Conservation (phyloP, 2,329 filamentous ascomycete species). For the Eutypa lata region DNA sequence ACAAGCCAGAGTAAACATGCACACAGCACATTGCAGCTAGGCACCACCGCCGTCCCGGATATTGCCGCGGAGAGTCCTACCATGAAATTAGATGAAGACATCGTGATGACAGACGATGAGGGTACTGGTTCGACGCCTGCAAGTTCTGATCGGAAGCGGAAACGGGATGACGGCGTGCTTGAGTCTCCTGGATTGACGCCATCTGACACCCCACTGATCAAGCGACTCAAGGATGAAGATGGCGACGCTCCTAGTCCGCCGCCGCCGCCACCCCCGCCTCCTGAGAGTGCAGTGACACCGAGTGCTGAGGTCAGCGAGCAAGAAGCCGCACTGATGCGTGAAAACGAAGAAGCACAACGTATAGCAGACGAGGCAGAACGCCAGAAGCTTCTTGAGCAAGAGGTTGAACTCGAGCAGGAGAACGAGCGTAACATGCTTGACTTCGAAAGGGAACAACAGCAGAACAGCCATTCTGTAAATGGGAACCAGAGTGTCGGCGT, state of each 20-base stretch:
- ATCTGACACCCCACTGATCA: constrained; percentile 54
- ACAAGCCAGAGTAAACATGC: constrained; percentile 35
- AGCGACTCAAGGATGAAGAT: constrained; percentile 49
- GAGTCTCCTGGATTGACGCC: constrained; percentile 46
- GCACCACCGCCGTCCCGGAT: constrained; percentile 17
- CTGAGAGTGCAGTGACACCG: constrained; percentile 33
- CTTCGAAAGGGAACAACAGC: constrained; percentile 31
- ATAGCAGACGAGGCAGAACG: constrained; percentile 45
- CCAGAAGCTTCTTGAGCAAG: constrained; percentile 29
- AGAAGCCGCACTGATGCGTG: constrained; percentile 47
- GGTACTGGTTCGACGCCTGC: constrained; percentile 40
- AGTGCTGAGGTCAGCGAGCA: constrained; percentile 43
- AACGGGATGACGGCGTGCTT: constrained; percentile 47
- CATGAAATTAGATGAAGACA: constrained; percentile 29
- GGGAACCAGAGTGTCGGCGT: constrained; percentile 6
- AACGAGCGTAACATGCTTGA: constrained; percentile 37
- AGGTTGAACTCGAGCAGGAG: constrained; percentile 33
- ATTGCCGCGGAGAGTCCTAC: constrained; percentile 17
- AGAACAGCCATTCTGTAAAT: constrained; percentile 22
- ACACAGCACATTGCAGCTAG: constrained; percentile 21
- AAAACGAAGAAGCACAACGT: constrained; percentile 54
- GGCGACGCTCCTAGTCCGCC: constrained; percentile 31
- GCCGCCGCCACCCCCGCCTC: constrained; percentile 48
- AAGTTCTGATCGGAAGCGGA: constrained; percentile 60
- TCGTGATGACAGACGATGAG: constrained; percentile 40